These are phyloP conservation scores for Gaertneriomyces semiglobifer DNA, from an alignment of 192 early-diverging fungal genomes.

Conservation along the genomic window DNA sequence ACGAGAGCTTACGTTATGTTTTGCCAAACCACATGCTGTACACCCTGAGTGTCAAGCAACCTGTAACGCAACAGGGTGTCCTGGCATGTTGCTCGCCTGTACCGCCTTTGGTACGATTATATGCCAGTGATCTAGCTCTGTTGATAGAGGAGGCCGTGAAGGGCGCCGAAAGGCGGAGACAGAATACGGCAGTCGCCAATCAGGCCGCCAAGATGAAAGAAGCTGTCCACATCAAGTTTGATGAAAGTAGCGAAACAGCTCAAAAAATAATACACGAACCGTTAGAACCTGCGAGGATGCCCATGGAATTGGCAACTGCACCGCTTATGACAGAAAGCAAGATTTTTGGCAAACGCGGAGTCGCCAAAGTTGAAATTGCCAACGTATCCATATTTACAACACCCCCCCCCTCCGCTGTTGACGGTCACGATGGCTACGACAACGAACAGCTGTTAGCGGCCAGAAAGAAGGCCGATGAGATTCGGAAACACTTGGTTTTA, in stretches of 20 bases:
- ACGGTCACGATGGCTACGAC: conserved; percentile 4
- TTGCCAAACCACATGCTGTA: conserved; percentile 89
- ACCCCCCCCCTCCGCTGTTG: not conserved
- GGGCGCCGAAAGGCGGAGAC: conserved; percentile 14
- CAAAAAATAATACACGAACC: no score
- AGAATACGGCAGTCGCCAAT: conserved; percentile 18
- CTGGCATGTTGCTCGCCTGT: conserved; percentile 72
- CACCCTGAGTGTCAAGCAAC: conserved; percentile 67
- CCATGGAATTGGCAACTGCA: not conserved
- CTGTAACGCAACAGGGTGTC: conserved; percentile 62
- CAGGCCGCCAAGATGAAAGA: conserved; percentile 23
- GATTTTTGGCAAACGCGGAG: conserved; percentile 19
- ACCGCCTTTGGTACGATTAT: conserved; percentile 81
- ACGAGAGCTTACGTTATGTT: conserved; percentile 86
- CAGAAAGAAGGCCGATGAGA: conserved; percentile 17
- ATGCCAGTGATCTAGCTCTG: conserved; percentile 68
- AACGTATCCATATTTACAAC: conserved; percentile 16
- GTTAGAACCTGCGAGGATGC: not conserved
- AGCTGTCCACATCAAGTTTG: conserved; percentile 27
- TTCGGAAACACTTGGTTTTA: conserved; percentile 22
- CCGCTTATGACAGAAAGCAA: not conserved
- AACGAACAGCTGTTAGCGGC: not conserved
- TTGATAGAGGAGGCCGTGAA: conserved; percentile 34
- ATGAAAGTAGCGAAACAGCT: not conserved
- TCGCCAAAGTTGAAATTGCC: conserved; percentile 9